Evolutionary conservation across 139 green algal species (phyloP), one percentile per base, ranked within the genome.

Genomic region (Chlamydomonas asymmetrica): DNA sequence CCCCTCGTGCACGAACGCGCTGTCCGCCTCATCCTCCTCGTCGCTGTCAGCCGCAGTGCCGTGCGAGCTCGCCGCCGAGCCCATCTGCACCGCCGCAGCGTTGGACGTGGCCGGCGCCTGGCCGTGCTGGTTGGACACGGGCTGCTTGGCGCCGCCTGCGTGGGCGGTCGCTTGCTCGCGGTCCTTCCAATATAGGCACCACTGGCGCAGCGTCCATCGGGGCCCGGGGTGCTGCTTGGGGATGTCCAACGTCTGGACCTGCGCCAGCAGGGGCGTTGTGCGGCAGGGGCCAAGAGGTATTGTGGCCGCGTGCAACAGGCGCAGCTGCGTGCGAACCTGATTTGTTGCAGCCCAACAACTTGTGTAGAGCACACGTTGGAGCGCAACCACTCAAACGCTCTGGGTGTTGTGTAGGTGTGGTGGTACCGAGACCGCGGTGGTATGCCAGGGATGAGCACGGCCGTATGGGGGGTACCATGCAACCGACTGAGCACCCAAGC

Each of bases 1-100:
- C 78, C 79, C 79, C 41, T 84, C 73, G 62, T 84, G 79, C 32
- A 84, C 79, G 34, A 79, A 84, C 1, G 73, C 79, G 38, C 64
- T 77, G 79, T 84, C 79, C 10, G 79, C 79, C 79, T 84, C 79
- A 60, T 84, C 79, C 7, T 84, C 79, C 66, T 76, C 74, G 29
- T 84, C 79, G 10, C 41, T 62, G 25, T 60, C 65, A 18, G 29
- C 71, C 31, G 32, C 56, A 18, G 73, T 62, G 16, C 27, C 39
- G 64, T 78, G 37, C 0, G 69, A 71, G 54, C 63, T 78, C 43
- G 41, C 73, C 39, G 63, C 62, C 9, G 74, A 72, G 9, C 41
- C 66, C 9, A 66, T 22, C 27, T 45, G 54, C 1, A 22, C 41
- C 0, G 37, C 56, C 48, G 52, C 65, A 27, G 71, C 64, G 1